Evolutionary conservation across 2,329 filamentous ascomycete genomes (phyloP).

Genomic region (Fusarium aywerte): DNA sequence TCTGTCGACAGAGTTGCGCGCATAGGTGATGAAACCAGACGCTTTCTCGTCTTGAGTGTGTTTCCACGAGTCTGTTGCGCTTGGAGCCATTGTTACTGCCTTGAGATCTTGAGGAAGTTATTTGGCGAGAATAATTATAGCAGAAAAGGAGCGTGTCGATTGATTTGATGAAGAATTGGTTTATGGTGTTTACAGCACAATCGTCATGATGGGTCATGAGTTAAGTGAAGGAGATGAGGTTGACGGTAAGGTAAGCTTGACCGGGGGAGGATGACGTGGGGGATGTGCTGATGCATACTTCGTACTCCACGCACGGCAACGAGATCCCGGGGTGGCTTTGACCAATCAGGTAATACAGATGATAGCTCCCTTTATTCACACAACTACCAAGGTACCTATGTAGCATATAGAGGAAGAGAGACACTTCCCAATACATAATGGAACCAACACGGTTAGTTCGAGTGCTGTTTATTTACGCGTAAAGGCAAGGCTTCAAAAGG

Average conservation of each 20-base stretch:
- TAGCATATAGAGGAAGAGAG: too few species aligned
- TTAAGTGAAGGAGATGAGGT: neutral
- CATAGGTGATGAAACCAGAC: conserved; percentile 53
- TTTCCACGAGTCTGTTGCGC: conserved; percentile 30
- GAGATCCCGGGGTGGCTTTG: neutral
- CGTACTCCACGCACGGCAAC: conserved; percentile 1
- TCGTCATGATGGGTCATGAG: conserved; percentile 10
- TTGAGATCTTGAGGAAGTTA: neutral
- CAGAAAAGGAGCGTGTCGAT: neutral
- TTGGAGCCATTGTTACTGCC: conserved; percentile 21
- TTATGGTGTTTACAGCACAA: neutral
- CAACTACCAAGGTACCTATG: too few species aligned
- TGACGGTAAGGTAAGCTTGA: neutral
- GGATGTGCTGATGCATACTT: conserved; percentile 12
- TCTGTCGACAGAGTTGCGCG: conserved; percentile 59
- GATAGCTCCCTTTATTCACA: neutral
- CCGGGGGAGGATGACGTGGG: conserved; percentile 26
- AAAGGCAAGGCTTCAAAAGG: too few species aligned
- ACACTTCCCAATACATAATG: too few species aligned
- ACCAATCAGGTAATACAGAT: conserved; percentile 19
- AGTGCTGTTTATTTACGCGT: too few species aligned
- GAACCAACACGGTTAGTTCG: too few species aligned
- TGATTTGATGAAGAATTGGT: neutral
- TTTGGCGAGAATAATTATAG: neutral
- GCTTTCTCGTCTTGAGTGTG: conserved; percentile 49